Conservation (phyloP, 1,284 basidiomycete genomes). For the Marasmius sp. region DNA sequence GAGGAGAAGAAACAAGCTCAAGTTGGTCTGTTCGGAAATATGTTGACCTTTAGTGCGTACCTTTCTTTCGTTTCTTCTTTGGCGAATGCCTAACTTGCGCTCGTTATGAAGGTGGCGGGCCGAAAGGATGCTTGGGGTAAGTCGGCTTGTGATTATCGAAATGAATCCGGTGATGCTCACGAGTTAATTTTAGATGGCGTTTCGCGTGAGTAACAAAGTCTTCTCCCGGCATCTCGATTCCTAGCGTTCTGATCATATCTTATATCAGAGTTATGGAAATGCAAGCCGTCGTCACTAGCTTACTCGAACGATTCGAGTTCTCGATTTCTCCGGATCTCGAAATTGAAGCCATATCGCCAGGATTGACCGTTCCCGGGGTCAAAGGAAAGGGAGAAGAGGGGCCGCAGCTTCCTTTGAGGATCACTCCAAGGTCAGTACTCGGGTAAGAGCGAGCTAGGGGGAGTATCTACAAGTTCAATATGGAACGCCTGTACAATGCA, state of each 20-base stretch:
- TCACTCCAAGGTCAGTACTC: not conserved
- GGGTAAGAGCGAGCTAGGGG: too few species aligned
- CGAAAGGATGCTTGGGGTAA: conserved; percentile 12
- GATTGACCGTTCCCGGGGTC: conserved; percentile 6
- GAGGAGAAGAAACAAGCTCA: conserved; percentile 6
- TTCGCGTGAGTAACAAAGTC: conserved; percentile 10
- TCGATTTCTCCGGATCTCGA: conserved; percentile 2
- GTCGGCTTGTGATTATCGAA: not conserved
- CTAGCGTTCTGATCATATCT: not conserved
- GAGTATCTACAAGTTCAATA: too few species aligned
- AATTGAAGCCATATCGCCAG: conserved; percentile 1
- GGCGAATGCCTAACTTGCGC: not conserved
- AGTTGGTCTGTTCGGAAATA: conserved; percentile 9
- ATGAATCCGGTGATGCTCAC: not conserved
- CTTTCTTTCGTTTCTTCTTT: not conserved
- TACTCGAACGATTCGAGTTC: conserved; percentile 10
- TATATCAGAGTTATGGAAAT: conserved; percentile 10
- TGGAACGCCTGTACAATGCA: too few species aligned
- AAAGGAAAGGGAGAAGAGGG: conserved; percentile 10
- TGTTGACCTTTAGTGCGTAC: conserved; percentile 1
- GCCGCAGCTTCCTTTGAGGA: conserved; percentile 7
- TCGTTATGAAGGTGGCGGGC: conserved; percentile 8
- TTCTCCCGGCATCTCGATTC: not conserved
- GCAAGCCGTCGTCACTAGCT: conserved; percentile 9
- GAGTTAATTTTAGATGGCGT: not conserved